Base-by-base conservation (phyloP, 1,139 yeast species). In the Hemisphaericaspora subhashii region DNA sequence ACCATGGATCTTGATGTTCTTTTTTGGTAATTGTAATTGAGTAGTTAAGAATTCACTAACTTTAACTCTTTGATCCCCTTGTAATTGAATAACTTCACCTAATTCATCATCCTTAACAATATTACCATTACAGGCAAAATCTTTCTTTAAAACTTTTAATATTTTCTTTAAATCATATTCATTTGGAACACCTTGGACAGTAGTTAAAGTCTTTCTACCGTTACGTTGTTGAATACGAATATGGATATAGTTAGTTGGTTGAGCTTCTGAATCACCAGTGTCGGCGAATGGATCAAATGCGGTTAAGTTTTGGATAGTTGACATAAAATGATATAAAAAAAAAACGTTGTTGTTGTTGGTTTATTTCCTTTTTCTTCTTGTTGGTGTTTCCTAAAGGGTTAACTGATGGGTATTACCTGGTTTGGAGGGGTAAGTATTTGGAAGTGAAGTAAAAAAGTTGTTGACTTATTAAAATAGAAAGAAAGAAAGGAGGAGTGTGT, bases 231-330 rank as follows among this genome's bases (percentile, higher is more conserved):
- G 98, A 66, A 94, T 90, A 80, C 98, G 95, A 66, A 92, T 89
- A 72, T 90, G 98, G 67, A 92, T 87, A 74, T 89, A 88, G 75
- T 87, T 89, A 48, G 95, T 83, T 61, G 95, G 86, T 74, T 90
- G 94, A 57, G 95, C 86, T 69, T 90, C 97, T 74, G 94, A 95
- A 81, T 92, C 98, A 78, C 97, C 98, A 72, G 97, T 90, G 72
- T 92, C 98, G 83, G 98, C 97, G 83, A 92, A 92, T 54, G 98
- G 98, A 75, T 92, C 96, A 79, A 90, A 90, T 57, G 96, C 83
- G 80, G 86, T 90, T 74, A 92, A 82, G 81, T 90, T 90, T 79
- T 90, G 95, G 82, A 90, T 87, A 74, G 96, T 88, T 73, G 86
- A 79, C 87, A 81, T 81, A 77, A 38, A 47, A 50, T 42, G 18